Percentiles rank a stretch among this genome's conserved stretches.
These are phyloP conservation scores for Trichoderma semiorbis DNA, from an alignment of 2,329 filamentous ascomycete species.

Conservation along the genomic window DNA sequence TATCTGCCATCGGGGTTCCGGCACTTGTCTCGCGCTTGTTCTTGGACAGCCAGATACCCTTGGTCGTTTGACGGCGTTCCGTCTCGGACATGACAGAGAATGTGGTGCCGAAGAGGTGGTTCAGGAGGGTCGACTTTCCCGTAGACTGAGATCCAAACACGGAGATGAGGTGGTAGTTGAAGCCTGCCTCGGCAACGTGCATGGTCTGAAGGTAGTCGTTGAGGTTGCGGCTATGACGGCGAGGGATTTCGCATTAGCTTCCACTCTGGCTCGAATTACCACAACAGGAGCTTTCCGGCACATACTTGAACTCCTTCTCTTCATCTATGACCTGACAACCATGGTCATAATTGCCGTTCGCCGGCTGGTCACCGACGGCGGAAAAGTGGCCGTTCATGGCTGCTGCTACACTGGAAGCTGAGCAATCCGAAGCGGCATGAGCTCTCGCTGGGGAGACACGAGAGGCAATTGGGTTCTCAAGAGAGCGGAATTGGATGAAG, in stretches of 20 bases:
- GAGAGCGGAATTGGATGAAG: not conserved
- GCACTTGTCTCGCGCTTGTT: slow-evolving; percentile 67
- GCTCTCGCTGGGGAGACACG: not conserved
- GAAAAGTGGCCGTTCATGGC: slow-evolving; percentile 80
- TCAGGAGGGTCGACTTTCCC: slow-evolving; percentile 94
- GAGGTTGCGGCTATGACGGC: slow-evolving; percentile 61
- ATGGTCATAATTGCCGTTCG: slow-evolving; percentile 73
- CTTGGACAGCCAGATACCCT: slow-evolving; percentile 99
- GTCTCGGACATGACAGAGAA: slow-evolving; percentile 98
- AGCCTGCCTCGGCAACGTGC: slow-evolving; percentile 80
- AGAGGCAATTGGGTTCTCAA: not conserved
- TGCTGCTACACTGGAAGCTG: slow-evolving; percentile 24
- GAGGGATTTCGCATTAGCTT: slow-evolving; percentile 19
- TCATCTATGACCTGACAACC: slow-evolving; percentile 92
- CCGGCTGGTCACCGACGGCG: slow-evolving; percentile 63
- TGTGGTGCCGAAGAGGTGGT: slow-evolving; percentile 89
- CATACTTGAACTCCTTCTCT: slow-evolving; percentile 95
- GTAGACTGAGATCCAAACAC: slow-evolving; percentile 99
- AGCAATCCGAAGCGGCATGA: slow-evolving; percentile 16
- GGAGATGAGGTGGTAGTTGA: slow-evolving; percentile 99
- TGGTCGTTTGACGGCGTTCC: slow-evolving; percentile 92
- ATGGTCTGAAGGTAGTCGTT: slow-evolving; percentile 78
- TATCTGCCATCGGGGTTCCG: slow-evolving; percentile 76
- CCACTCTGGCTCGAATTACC: not conserved
- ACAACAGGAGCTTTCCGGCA: slow-evolving; percentile 6